Conservation (phyloP, 345 rosid species). For the Nephelium lappaceum region DNA sequence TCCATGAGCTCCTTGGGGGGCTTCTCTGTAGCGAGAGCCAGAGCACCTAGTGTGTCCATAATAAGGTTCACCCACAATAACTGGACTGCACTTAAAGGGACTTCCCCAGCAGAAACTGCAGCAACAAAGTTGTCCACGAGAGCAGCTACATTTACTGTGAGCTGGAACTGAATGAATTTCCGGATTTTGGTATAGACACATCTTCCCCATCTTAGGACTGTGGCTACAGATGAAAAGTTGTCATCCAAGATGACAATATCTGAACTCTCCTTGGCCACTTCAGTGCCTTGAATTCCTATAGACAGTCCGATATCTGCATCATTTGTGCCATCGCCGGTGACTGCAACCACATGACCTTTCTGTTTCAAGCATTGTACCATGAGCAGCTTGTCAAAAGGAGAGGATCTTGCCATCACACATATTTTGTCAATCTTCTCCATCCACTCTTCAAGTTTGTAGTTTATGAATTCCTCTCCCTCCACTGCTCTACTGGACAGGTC, state of each 20-base stretch:
- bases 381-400: conserved; percentile 70
- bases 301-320: conserved; percentile 81
- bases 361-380: conserved; percentile 77
- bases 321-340: conserved; percentile 74
- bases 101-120: conserved; percentile 69
- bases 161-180: conserved; percentile 81
- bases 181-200: conserved; percentile 78
- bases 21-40: conserved; percentile 69
- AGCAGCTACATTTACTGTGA: conserved; percentile 69
- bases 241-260: conserved; percentile 79
- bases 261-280: conserved; percentile 81
- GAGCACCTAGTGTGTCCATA: conserved; percentile 80
- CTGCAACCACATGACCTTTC: conserved; percentile 77
- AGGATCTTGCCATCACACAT: conserved; percentile 81
- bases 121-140: conserved; percentile 71
- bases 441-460: conserved; percentile 42
- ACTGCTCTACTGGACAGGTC: conserved; percentile 44
- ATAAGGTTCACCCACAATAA: conserved; percentile 76
- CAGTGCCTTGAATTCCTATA: conserved; percentile 80
- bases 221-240: conserved; percentile 66
- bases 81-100: conserved; percentile 73
- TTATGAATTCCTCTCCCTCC: conserved; percentile 62
- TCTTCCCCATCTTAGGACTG: conserved; percentile 76
- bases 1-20: conserved; percentile 71
- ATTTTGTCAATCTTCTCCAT: conserved; percentile 54